Base-by-base conservation (phyloP, 352 stramenopile genomes). In the Phytopythium helicoides region DNA sequence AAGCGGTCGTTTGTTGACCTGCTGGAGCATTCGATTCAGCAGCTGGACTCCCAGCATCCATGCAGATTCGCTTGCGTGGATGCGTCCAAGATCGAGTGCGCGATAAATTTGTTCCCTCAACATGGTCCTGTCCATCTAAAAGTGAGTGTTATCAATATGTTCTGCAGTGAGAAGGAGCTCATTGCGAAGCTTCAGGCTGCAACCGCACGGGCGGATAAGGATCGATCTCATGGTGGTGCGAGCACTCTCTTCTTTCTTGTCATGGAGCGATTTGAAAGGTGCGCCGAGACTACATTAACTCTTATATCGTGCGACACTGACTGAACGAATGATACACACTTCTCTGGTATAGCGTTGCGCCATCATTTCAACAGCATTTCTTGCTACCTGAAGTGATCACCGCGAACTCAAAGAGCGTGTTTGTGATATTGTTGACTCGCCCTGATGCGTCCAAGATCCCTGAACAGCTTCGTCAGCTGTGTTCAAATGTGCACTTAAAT, bases 181-280 rank as follows among this genome's bases (percentile, higher is more conserved):
- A 28, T 83, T 26, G 41, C 54, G 8, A 79, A 71, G 25, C 62
- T 83, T 26, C 55, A 81, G 16, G 49, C 60, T 3, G 54, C 65
- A 8, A 47, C 57, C 1, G 55, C 54, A 6, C 68, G 52, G 25
- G 39, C 63, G 12, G 62, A 83, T 21, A 54, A 39, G 11, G 51
- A 59, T 12, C 45, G 18, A 28, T 18, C 28, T 23, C 68, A 67
- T 16, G 18, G 18, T 6, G 34, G 22, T 0, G 12, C 34, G 10
- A 26, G 39, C 8, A 53, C 60, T 0, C 54, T 51, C 3, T 58
- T 57, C 1, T 89, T 75, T 40, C 19, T 92, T 11, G 63, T 73
- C 19, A 63, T 92, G 37, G 74, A 89, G 19, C 68, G 69, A 34
- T 87, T 86, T 25, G 73, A 89, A 58, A 58, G 46, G 81, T 92